Evolutionary conservation across 2,329 filamentous ascomycete species (phyloP), one percentile per base, ranked within the genome.

Genomic region (Cladorrhinum sp.): DNA sequence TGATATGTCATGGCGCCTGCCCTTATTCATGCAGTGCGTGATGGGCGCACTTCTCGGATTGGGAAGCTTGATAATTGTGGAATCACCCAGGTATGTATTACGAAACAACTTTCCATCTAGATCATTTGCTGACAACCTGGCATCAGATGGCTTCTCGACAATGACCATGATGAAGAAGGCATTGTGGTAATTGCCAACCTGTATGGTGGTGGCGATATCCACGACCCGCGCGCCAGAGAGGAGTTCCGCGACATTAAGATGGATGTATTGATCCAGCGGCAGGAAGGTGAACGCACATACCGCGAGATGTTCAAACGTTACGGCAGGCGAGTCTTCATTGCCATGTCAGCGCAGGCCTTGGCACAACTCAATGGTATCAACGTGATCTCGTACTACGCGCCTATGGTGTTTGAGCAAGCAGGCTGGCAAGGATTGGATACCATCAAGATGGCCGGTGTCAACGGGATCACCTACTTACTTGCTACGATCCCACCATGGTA

Each of bases 161-260:
- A 96, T 72, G 95, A 99, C 69, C 91, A 97, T 70, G 95, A 99
- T 71, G 95, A 99, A 74, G 95, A 99, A 75, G 95, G 95, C 57
- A 97, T 99, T 76, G 89, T 97, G 25, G 95, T 99, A 53, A 98
- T 99, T 77, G 95, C 95, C 62, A 98, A 98, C 73, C 82, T 99
- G 6, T 98, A 98, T 71, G 95, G 95, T 58, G 92, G 90, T 71
- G 95, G 95, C 62, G 95, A 99, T 73, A 93, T 98, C 63, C 93
- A 97, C 76, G 91, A 96, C 73, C 79, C 88, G 61, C 95, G 96
- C 75, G 95, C 95, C 1, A 87, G 93, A 61, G 93, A 97, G 59
- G 95, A 99, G 75, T 99, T 96, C 76, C 91, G 93, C 69, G 95
- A 98, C 71, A 99, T 99, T 79, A 99, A 99, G 80, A 96, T 97